Conservation (phyloP, 192 early-diverging fungal species). For the Radiomyces spectabilis region DNA sequence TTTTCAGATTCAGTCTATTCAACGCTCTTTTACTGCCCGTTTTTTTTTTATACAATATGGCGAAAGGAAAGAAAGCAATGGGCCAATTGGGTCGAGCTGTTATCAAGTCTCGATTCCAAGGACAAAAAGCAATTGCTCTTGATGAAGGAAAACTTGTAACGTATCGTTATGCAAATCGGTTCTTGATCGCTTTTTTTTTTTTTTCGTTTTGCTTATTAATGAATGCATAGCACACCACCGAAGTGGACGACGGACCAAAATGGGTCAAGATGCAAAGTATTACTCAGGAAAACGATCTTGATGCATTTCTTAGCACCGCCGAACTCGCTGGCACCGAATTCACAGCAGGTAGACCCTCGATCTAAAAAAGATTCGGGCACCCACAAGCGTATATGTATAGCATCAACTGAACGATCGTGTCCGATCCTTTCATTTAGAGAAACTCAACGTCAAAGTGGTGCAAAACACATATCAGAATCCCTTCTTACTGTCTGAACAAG, state of each 20-base stretch:
- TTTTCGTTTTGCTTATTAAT: no score
- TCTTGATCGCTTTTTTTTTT: background rate
- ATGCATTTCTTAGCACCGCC: slow-evolving; percentile 92
- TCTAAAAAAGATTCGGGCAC: background rate
- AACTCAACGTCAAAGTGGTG: slow-evolving; percentile 80
- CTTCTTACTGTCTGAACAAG: slow-evolving; percentile 69
- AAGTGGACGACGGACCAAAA: slow-evolving; percentile 71
- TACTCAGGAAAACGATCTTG: slow-evolving; percentile 95
- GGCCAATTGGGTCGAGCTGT: slow-evolving; percentile 27
- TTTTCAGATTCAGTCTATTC: no score
- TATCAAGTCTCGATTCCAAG: slow-evolving; percentile 28
- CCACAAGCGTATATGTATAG: background rate
- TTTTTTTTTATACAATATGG: no score
- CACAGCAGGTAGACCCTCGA: slow-evolving; percentile 52
- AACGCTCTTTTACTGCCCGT: no score
- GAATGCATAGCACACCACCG: slow-evolving; percentile 82
- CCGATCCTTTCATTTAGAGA: slow-evolving; percentile 35
- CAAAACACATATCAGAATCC: slow-evolving; percentile 67
- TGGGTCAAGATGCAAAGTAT: slow-evolving; percentile 91
- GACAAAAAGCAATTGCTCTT: slow-evolving; percentile 27
- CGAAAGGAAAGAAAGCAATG: slow-evolving; percentile 23
- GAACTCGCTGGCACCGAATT: slow-evolving; percentile 93
- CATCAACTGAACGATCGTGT: background rate
- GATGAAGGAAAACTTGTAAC: slow-evolving; percentile 29
- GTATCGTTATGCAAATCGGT: background rate